Conservation (phyloP, 768 basidiomycete genomes). For the Lentinula lateritia region DNA sequence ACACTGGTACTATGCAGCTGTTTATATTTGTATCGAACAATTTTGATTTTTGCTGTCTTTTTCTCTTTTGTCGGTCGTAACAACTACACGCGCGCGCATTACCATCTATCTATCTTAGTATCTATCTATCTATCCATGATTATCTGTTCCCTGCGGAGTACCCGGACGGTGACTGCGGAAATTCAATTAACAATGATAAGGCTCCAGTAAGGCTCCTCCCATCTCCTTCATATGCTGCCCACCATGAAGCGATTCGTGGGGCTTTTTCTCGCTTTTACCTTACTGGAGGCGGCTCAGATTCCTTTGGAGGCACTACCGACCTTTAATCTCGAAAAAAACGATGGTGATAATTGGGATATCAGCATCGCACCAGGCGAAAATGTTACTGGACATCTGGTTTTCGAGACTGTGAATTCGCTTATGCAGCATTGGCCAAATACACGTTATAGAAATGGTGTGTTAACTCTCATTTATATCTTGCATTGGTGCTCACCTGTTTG, state of each 20-base stretch:
- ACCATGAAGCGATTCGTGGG: not conserved
- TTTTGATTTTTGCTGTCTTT: no score
- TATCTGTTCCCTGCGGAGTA: not conserved
- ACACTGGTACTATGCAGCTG: no score
- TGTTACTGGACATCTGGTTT: constrained; percentile 23
- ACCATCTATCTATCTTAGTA: no score
- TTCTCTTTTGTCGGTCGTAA: no score
- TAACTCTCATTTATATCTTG: not conserved
- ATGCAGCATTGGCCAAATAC: constrained; percentile 31
- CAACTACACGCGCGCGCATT: no score
- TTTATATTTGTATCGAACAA: no score
- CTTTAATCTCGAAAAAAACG: not conserved
- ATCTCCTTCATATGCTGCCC: not conserved
- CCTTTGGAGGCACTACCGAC: not conserved
- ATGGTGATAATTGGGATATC: constrained; percentile 16
- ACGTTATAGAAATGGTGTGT: constrained; percentile 22
- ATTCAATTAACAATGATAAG: not conserved
- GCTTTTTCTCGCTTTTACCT: not conserved
- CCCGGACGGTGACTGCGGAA: not conserved
- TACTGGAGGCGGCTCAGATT: not conserved
- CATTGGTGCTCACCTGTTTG: not conserved
- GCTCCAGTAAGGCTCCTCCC: not conserved
- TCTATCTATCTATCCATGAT: no score
- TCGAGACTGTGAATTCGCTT: constrained; percentile 23
- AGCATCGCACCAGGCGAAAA: constrained; percentile 17